phyloP scores from a whole-genome alignment of 1,284 basidiomycete genomes.

The Rhodotorula sp. region DNA sequence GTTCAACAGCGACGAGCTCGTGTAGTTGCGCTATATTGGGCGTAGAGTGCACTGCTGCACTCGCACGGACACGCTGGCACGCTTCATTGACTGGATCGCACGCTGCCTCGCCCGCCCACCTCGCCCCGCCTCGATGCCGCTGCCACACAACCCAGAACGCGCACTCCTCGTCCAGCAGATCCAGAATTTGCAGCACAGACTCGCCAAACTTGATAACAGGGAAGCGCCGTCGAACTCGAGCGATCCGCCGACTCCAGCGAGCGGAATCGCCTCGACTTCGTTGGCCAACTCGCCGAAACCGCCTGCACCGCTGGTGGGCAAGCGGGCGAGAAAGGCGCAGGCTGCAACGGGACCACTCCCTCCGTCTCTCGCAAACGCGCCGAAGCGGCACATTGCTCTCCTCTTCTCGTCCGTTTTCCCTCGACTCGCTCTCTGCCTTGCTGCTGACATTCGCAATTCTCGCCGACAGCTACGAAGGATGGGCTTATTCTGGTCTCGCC shows the following conservation, averaged over 20 bases:
- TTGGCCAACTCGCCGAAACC: background rate
- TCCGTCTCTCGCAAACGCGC: slow-evolving; percentile 30
- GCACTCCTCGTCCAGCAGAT: slow-evolving; percentile 24
- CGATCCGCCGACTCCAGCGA: background rate
- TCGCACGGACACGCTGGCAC: background rate
- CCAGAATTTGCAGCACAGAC: slow-evolving; percentile 18
- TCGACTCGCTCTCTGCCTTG: background rate
- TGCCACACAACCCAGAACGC: slow-evolving; percentile 13
- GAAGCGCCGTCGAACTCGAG: background rate
- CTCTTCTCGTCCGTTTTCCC: slow-evolving; percentile 27
- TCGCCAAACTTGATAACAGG: slow-evolving; percentile 18
- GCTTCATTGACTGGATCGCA: background rate
- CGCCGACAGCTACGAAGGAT: slow-evolving; percentile 70
- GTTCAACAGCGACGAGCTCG: background rate
- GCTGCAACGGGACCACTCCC: slow-evolving; percentile 26
- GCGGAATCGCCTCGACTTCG: too few species aligned
- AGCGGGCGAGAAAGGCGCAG: slow-evolving; percentile 12
- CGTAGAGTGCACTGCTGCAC: background rate
- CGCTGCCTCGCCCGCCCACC: background rate
- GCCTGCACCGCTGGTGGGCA: background rate
- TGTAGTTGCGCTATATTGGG: too few species aligned
- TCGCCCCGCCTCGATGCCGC: background rate
- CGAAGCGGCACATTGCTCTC: slow-evolving; percentile 40
- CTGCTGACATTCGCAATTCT: background rate
- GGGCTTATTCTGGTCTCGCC: slow-evolving; percentile 86